Evolutionary conservation across 1,139 yeast genomes (phyloP).

Genomic region (Lodderomyces margitis): DNA sequence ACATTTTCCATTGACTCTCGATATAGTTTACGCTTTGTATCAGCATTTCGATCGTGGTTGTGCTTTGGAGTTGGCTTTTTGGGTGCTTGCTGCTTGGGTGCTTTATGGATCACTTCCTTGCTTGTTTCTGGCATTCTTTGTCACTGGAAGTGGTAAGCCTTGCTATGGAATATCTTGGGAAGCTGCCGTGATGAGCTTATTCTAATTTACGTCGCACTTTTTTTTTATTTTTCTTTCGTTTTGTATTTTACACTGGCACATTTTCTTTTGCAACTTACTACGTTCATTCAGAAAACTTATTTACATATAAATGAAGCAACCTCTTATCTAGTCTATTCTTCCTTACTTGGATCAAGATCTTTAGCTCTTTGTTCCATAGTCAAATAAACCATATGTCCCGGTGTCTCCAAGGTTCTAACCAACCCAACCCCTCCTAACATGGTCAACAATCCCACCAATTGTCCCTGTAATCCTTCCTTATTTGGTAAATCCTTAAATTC

Average conservation of each 20-base stretch:
- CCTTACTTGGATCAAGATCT: conserved; percentile 27
- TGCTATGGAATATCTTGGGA: too few species aligned
- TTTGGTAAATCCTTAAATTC: conserved; percentile 72
- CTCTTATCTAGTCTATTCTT: conserved; percentile 7
- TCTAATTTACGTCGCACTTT: conserved; percentile 1
- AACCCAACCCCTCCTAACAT: conserved; percentile 86
- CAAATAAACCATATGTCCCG: conserved; percentile 65
- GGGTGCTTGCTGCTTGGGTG: conserved; percentile 26
- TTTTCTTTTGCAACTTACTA: neutral
- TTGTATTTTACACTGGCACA: neutral
- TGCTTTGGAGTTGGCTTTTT: conserved; percentile 16
- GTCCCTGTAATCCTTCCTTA: conserved; percentile 69
- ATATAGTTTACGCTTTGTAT: conserved; percentile 40
- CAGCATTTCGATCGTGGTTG: conserved; percentile 31
- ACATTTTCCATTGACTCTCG: conserved; percentile 21
- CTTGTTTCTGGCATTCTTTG: conserved; percentile 2
- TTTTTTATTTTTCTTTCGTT: conserved; percentile 6
- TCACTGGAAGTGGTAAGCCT: too few species aligned
- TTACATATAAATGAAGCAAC: conserved; percentile 6
- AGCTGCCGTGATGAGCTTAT: conserved; percentile 6
- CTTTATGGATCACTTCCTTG: conserved; percentile 12
- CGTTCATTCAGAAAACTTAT: conserved; percentile 4
- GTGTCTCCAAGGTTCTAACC: conserved; percentile 73
- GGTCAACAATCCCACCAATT: conserved; percentile 82
- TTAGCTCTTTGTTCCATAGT: conserved; percentile 64